Percentiles rank a stretch among this genome's conserved stretches.
Conservation (phyloP, 2,329 filamentous ascomycete genomes). For the Aspergillus clavatus region DNA sequence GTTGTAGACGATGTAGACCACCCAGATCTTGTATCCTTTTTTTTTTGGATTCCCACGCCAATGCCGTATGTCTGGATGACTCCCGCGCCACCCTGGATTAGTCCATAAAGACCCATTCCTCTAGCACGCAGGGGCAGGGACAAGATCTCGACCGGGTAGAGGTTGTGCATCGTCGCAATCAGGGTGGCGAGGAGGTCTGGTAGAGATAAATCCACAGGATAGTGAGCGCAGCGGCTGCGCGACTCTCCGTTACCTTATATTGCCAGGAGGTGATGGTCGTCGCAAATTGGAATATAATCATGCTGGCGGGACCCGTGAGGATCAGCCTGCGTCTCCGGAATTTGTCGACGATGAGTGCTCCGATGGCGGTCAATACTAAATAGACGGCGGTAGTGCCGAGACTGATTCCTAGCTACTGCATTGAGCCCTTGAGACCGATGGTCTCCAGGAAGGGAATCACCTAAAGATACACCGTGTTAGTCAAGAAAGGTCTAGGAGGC, state of each 20-base stretch:
- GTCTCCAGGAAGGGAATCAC: slow-evolving; percentile 39
- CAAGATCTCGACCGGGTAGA: slow-evolving; percentile 45
- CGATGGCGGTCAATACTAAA: slow-evolving; percentile 45
- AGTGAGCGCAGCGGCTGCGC: slow-evolving; percentile 38
- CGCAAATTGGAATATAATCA: slow-evolving; percentile 43
- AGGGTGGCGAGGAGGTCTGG: slow-evolving; percentile 44
- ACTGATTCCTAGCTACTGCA: slow-evolving; percentile 41
- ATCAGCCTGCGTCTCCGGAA: slow-evolving; percentile 44
- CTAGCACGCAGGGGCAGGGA: slow-evolving; percentile 43
- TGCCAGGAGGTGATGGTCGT: slow-evolving; percentile 48
- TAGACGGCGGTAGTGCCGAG: slow-evolving; percentile 44
- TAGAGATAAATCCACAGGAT: slow-evolving; percentile 48
- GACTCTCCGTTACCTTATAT: slow-evolving; percentile 30
- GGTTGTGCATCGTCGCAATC: slow-evolving; percentile 47
- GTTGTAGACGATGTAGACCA: slow-evolving; percentile 50
- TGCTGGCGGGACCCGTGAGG: slow-evolving; percentile 40
- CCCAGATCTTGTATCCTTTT: slow-evolving; percentile 51
- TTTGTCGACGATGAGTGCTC: slow-evolving; percentile 41
- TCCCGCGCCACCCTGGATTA: slow-evolving; percentile 44
- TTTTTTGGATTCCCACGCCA: slow-evolving; percentile 42
- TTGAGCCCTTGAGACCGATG: slow-evolving; percentile 36
- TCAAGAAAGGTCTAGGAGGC: no score
- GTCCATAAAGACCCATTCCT: slow-evolving; percentile 44
- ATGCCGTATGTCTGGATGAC: slow-evolving; percentile 47
- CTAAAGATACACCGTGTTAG: slow-evolving; percentile 7